Conservation (phyloP, 768 basidiomycete genomes). For the Termitomyces sp. region DNA sequence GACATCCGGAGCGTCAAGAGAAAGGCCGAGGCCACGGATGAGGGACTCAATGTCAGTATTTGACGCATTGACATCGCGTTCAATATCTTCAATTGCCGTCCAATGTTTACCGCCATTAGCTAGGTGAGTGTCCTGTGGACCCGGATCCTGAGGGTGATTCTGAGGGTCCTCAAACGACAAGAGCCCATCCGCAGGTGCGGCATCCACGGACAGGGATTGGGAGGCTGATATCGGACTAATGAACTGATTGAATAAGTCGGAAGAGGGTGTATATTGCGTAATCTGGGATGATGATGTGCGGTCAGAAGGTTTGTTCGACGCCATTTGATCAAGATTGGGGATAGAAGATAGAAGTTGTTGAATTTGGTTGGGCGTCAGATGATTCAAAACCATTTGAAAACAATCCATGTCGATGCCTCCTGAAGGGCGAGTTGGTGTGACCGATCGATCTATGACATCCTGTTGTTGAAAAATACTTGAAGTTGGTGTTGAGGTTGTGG, state of each 20-base stretch:
- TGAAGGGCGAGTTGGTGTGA: conserved; percentile 19
- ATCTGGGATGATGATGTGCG: conserved; percentile 17
- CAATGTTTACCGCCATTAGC: conserved; percentile 26
- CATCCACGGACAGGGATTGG: conserved; percentile 4
- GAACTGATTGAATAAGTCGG: conserved; percentile 26
- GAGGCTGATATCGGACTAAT: conserved; percentile 8
- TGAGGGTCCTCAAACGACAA: conserved; percentile 24
- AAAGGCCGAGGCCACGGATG: conserved; percentile 49
- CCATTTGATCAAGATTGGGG: conserved; percentile 25
- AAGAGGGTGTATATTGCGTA: conserved; percentile 27
- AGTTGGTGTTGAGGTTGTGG: neutral
- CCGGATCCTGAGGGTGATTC: neutral
- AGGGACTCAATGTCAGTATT: conserved; percentile 64
- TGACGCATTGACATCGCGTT: conserved; percentile 66
- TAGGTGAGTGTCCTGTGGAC: neutral
- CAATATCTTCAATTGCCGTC: conserved; percentile 57
- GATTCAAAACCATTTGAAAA: conserved; percentile 45
- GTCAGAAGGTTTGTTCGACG: conserved; percentile 12
- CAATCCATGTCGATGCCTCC: conserved; percentile 22
- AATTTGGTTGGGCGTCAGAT: conserved; percentile 50
- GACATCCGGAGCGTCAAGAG: conserved; percentile 1
- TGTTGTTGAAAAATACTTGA: neutral
- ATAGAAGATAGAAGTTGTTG: conserved; percentile 51
- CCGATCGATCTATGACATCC: conserved; percentile 16
- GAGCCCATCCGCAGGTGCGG: conserved; percentile 20